These are phyloP conservation scores for Lactarius indigo DNA, from an alignment of 768 basidiomycete species.

Conservation along the genomic window DNA sequence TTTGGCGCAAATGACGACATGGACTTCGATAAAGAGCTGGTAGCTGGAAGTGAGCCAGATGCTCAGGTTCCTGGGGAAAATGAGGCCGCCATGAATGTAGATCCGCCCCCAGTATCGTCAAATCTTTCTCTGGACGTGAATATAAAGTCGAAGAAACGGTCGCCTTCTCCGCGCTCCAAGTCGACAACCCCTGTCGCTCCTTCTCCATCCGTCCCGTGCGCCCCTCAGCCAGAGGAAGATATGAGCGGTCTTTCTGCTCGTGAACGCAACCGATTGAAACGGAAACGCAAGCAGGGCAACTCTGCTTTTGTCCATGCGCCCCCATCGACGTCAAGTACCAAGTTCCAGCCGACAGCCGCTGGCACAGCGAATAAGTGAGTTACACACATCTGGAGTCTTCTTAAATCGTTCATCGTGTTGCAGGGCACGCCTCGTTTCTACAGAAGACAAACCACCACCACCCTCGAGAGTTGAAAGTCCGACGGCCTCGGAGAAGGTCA, in stretches of 20 bases:
- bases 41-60: constrained; percentile 45
- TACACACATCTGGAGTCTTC: neutral
- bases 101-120: constrained; percentile 37
- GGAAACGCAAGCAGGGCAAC: constrained; percentile 88
- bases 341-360: constrained; percentile 56
- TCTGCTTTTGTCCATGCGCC: constrained; percentile 71
- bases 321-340: constrained; percentile 56
- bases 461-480: constrained; percentile 59
- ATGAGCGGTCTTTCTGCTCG: constrained; percentile 72
- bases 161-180: constrained; percentile 41
- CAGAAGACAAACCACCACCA: constrained; percentile 49
- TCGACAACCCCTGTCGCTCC: constrained; percentile 45
- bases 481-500: constrained; percentile 57
- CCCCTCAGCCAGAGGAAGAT: constrained; percentile 45
- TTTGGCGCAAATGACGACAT: constrained; percentile 72
- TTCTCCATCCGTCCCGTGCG: constrained; percentile 45
- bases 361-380: constrained; percentile 60
- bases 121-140: constrained; percentile 40
- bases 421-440: constrained; percentile 71
- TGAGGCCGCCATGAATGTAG: constrained; percentile 39
- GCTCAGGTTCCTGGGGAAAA: constrained; percentile 33
- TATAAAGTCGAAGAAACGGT: constrained; percentile 30
- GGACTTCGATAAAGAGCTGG: constrained; percentile 82
- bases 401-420: neutral
- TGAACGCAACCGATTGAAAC: constrained; percentile 89